Conservation (phyloP, 805 yeast species). For the Cyberlindnera americana region DNA sequence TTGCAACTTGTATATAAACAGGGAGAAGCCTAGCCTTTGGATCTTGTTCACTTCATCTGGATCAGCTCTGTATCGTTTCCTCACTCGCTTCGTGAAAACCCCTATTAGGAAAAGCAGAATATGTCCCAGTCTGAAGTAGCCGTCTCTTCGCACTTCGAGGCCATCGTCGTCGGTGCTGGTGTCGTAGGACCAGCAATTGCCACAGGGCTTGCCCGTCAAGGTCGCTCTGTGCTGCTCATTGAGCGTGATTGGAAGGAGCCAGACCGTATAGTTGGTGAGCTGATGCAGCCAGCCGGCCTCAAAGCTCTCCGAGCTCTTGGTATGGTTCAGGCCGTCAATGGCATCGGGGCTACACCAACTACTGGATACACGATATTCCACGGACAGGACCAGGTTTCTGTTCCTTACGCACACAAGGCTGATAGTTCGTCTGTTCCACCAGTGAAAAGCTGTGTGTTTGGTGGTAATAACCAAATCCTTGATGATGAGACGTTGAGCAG, state of each 20-base stretch:
- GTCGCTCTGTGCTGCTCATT: slow-evolving; percentile 66
- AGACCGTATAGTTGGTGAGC: slow-evolving; percentile 95
- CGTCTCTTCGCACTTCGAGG: slow-evolving; percentile 60
- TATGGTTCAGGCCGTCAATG: slow-evolving; percentile 68
- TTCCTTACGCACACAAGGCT: slow-evolving; percentile 72
- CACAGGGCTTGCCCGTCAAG: slow-evolving; percentile 84
- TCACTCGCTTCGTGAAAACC: too few species aligned
- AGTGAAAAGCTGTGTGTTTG: slow-evolving; percentile 52
- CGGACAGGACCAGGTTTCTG: slow-evolving; percentile 49
- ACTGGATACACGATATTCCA: slow-evolving; percentile 79
- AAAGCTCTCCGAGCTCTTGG: slow-evolving; percentile 80
- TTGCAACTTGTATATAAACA: not conserved
- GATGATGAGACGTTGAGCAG: slow-evolving; percentile 48
- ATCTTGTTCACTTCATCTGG: too few species aligned
- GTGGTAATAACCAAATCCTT: slow-evolving; percentile 52
- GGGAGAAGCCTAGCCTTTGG: too few species aligned
- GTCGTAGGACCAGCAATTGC: slow-evolving; percentile 95
- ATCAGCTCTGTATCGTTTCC: too few species aligned
- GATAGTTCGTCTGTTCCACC: slow-evolving; percentile 43
- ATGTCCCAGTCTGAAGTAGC: too few species aligned
- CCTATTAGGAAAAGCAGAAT: too few species aligned
- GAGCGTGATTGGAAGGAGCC: slow-evolving; percentile 93
- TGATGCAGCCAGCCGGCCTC: slow-evolving; percentile 96
- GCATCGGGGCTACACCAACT: slow-evolving; percentile 73
- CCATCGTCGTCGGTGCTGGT: slow-evolving; percentile 96